Base-by-base conservation (phyloP, 768 basidiomycete species). In the Panaeolus papilionaceus region DNA sequence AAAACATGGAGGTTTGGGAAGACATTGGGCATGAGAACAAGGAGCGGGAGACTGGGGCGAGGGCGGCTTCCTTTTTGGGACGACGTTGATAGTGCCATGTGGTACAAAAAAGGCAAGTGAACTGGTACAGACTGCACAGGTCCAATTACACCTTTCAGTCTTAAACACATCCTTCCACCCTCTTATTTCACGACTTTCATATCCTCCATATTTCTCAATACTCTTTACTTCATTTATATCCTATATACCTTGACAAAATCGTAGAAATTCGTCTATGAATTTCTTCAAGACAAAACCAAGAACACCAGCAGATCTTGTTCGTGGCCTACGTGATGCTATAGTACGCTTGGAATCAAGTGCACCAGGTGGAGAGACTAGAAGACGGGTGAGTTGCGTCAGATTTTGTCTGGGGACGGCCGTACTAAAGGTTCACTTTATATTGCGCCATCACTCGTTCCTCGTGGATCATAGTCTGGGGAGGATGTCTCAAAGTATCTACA, bases 271-370 rank as follows among this genome's bases (percentile, higher is more conserved):
- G 54, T 58, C 62, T 26, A 96, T 97, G 95, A 96, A 96, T 80
- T 96, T 97, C 84, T 97, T 97, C 89, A 95, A 94, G 83, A 89
- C 93, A 23, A 96, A 94, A 77, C 90, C 88, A 51, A 85, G 93
- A 75, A 92, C 92, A 39, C 96, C 96, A 8, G 89, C 93, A 61
- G 95, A 98, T 75, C 86, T 96, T 70, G 92, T 97, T 38, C 87
- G 91, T 54, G 87, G 90, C 62, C 83, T 96, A 61, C 85, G 90
- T 38, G 95, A 97, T 75, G 86, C 91, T 64, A 87, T 95, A 72
- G 86, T 87, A 70, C 89, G 85, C 77, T 83, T 98, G 66, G 95
- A 96, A 70, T 77, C 83, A 7, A 87, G 89, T 1, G 85, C 90
- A 44, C 88, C 92, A 18, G 93, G 92, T 12, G 85, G 85, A 62